Conservation (phyloP, 129 eudicot genomes). For the Arctium minus region DNA sequence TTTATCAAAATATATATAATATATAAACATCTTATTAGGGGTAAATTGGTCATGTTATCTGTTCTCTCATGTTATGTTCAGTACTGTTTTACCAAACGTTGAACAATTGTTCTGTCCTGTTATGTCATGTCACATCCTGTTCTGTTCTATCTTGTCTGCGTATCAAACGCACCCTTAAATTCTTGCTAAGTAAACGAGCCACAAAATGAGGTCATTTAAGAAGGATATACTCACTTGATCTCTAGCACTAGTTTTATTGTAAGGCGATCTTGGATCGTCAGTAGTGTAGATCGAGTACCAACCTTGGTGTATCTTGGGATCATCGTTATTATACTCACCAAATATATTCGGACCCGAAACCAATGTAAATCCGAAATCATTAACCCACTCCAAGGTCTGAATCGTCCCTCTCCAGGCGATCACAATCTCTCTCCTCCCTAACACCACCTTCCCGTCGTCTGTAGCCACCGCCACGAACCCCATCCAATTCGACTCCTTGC, state of each 20-base stretch:
- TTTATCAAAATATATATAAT: too few species aligned
- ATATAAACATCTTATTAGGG: too few species aligned
- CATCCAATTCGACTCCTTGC: conserved; percentile 85
- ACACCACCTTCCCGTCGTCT: conserved; percentile 55
- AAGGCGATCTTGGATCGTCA: conserved; percentile 58
- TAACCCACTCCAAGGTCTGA: conserved; percentile 64
- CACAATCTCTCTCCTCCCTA: conserved; percentile 88
- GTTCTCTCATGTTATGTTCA: too few species aligned
- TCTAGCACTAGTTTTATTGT: conserved; percentile 63
- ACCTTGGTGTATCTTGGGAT: conserved; percentile 65
- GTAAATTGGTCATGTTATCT: too few species aligned
- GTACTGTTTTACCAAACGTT: too few species aligned
- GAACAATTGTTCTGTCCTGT: too few species aligned
- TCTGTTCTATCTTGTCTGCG: too few species aligned
- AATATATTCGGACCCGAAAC: conserved; percentile 52
- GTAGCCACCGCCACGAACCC: conserved; percentile 92
- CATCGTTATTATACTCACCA: conserved; percentile 31
- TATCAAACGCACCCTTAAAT: too few species aligned
- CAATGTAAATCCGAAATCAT: conserved; percentile 54
- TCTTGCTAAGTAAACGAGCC: background rate
- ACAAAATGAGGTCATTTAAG: background rate
- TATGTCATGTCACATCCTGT: too few species aligned
- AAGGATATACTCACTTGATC: conserved; percentile 49
- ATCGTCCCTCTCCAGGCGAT: conserved; percentile 92
- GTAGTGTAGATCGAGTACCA: conserved; percentile 85